A percentile compares a stretch with the other conserved stretches of the same genome.
Evolutionary conservation across 148 eudicot genomes (phyloP).

Genomic region (Cornus suecica): DNA sequence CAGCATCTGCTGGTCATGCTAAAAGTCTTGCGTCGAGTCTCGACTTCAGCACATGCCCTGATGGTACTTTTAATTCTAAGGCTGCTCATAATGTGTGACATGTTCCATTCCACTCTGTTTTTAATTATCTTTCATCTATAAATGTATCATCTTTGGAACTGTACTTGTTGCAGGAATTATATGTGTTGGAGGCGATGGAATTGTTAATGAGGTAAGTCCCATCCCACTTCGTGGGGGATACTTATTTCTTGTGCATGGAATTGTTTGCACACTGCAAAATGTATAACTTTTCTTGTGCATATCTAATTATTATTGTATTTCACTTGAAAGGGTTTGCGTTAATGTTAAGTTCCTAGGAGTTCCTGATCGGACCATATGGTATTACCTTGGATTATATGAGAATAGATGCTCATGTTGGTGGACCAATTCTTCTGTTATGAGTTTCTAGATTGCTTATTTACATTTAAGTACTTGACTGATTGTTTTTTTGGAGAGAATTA

Average conservation of each 20-base stretch:
- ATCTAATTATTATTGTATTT: not conserved
- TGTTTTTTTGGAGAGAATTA: not conserved
- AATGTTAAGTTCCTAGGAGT: not conserved
- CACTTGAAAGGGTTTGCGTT: not conserved
- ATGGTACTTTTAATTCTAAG: constrained; percentile 47
- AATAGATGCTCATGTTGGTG: not conserved
- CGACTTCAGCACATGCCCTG: constrained; percentile 95
- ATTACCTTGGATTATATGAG: not conserved
- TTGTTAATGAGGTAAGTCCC: constrained; percentile 80
- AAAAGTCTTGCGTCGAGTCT: constrained; percentile 79
- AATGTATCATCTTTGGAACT: constrained; percentile 1
- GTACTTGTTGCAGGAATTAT: constrained; percentile 57
- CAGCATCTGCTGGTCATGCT: constrained; percentile 96
- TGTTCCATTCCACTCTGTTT: not conserved
- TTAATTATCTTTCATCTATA: not conserved
- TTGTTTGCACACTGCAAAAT: not conserved
- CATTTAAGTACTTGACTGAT: not conserved
- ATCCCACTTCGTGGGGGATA: not conserved
- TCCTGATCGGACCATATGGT: not conserved
- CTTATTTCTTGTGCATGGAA: too few relatives aligned
- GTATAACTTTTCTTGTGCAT: not conserved
- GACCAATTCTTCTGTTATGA: not conserved
- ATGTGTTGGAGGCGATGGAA: constrained; percentile 99
- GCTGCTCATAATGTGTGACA: not conserved
- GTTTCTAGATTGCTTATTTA: too few relatives aligned